Conservation (phyloP, 169 alveolate species). For the Plasmodium berghei region DNA sequence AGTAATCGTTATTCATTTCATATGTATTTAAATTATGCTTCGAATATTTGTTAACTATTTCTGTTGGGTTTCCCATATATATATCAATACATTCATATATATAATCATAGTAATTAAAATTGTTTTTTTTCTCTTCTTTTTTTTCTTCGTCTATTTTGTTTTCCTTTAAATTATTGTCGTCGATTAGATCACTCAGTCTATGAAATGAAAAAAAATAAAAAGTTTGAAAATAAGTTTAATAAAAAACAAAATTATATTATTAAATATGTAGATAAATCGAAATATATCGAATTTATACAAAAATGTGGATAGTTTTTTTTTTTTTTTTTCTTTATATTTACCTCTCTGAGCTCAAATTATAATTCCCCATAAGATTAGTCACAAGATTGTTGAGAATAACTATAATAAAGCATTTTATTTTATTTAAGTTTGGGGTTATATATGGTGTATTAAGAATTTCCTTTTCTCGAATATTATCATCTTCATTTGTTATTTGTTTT, state of each 20-base stretch:
- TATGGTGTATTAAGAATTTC: slow-evolving; percentile 16
- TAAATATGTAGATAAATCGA: too few relatives aligned
- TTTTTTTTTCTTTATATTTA: not conserved
- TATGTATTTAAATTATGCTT: slow-evolving; percentile 35
- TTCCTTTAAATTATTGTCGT: slow-evolving; percentile 47
- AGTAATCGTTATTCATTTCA: slow-evolving; percentile 48
- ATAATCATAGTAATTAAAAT: slow-evolving; percentile 66
- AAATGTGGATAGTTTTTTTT: too few relatives aligned
- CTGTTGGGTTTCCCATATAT: slow-evolving; percentile 25
- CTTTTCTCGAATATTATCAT: slow-evolving; percentile 22
- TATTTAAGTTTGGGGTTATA: slow-evolving; percentile 27
- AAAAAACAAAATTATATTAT: too few relatives aligned
- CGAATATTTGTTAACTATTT: slow-evolving; percentile 39
- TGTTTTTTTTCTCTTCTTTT: slow-evolving; percentile 57
- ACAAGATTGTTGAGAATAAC: slow-evolving; percentile 28
- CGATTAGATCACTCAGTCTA: slow-evolving; percentile 49
- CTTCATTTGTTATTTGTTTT: slow-evolving; percentile 21
- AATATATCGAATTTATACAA: too few relatives aligned
- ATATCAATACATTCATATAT: slow-evolving; percentile 73
- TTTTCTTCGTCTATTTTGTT: slow-evolving; percentile 73
- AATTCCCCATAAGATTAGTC: slow-evolving; percentile 26
- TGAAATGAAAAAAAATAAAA: not conserved
- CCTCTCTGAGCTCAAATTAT: slow-evolving; percentile 44
- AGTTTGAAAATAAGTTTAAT: too few relatives aligned
- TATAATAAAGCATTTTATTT: slow-evolving; percentile 67